phyloP scores from a whole-genome alignment of 345 rosid species.

The Clarkia xantiana region DNA sequence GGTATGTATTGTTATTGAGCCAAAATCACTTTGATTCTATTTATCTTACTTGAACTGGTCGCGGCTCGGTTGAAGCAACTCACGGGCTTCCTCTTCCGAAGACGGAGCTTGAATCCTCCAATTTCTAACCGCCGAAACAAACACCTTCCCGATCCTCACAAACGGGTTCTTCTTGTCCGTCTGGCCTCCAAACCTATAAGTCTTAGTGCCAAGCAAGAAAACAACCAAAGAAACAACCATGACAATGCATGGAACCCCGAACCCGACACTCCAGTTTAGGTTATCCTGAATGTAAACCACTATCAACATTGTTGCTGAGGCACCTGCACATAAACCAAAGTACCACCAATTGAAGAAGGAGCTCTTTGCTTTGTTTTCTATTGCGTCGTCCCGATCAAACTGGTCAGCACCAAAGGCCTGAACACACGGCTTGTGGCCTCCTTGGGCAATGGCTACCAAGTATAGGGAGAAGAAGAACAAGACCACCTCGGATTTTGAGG shows the following conservation, averaged over 20 bases:
- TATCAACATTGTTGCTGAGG: slow-evolving; percentile 17
- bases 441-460: slow-evolving; percentile 33
- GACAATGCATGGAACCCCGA: slow-evolving; percentile 26
- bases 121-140: slow-evolving; percentile 25
- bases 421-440: slow-evolving; percentile 44
- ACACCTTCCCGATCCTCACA: slow-evolving; percentile 26
- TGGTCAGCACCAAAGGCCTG: slow-evolving; percentile 54
- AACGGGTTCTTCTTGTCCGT: slow-evolving; percentile 29
- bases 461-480: slow-evolving; percentile 22
- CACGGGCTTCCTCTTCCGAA: slow-evolving; percentile 8
- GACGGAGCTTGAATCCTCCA: slow-evolving; percentile 12
- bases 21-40: background rate
- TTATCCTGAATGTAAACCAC: slow-evolving; percentile 37
- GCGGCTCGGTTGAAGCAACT: slow-evolving; percentile 6
- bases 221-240: slow-evolving; percentile 24
- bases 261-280: slow-evolving; percentile 42
- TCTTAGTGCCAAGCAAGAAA: slow-evolving; percentile 29
- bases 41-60: slow-evolving; percentile 18
- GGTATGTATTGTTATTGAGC: too few species aligned
- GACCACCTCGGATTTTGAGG: slow-evolving; percentile 13
- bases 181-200: slow-evolving; percentile 18
- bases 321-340: slow-evolving; percentile 28
- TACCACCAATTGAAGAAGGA: slow-evolving; percentile 48
- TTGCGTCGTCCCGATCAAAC: slow-evolving; percentile 28
- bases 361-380: slow-evolving; percentile 27